Conservation (phyloP, 495 filamentous ascomycete genomes). For the Cairneyella variabilis region DNA sequence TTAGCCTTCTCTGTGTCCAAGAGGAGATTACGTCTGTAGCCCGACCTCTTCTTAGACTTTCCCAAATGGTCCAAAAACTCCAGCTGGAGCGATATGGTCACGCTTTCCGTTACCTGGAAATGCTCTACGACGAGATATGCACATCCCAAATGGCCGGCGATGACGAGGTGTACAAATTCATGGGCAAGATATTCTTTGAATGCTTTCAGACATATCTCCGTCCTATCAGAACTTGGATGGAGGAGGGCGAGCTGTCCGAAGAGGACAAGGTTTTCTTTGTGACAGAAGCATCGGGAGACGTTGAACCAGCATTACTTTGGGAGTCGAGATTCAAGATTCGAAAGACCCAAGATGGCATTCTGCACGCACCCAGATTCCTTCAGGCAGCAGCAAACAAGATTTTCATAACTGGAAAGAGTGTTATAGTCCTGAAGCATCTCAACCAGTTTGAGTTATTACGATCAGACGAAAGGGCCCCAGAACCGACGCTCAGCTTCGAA, state of each 20-base stretch:
- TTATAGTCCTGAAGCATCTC: conserved; percentile 72
- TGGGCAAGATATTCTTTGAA: conserved; percentile 69
- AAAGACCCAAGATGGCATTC: conserved; percentile 44
- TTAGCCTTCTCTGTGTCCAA: conserved; percentile 57
- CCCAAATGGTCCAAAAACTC: conserved; percentile 36
- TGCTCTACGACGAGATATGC: conserved; percentile 66
- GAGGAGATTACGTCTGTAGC: conserved; percentile 53
- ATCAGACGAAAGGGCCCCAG: conserved; percentile 21
- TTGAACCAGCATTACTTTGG: conserved; percentile 68
- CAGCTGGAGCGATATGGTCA: conserved; percentile 22
- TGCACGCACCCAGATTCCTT: conserved; percentile 72
- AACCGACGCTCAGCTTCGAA: conserved; percentile 48
- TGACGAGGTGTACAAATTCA: conserved; percentile 50
- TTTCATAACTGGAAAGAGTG: conserved; percentile 83
- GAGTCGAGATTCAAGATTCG: conserved; percentile 66
- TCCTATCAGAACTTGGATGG: conserved; percentile 82
- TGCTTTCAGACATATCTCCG: conserved; percentile 81
- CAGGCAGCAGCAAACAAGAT: conserved; percentile 63
- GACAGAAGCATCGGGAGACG: conserved; percentile 47
- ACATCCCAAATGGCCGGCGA: conserved; percentile 66
- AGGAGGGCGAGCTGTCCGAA: conserved; percentile 63
- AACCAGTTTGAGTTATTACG: conserved; percentile 35
- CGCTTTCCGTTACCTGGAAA: conserved; percentile 51
- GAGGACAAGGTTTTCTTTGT: conserved; percentile 72
- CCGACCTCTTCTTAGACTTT: conserved; percentile 52